phyloP scores from a whole-genome alignment of 305 asterid genomes.

The Fraxinus velutina region DNA sequence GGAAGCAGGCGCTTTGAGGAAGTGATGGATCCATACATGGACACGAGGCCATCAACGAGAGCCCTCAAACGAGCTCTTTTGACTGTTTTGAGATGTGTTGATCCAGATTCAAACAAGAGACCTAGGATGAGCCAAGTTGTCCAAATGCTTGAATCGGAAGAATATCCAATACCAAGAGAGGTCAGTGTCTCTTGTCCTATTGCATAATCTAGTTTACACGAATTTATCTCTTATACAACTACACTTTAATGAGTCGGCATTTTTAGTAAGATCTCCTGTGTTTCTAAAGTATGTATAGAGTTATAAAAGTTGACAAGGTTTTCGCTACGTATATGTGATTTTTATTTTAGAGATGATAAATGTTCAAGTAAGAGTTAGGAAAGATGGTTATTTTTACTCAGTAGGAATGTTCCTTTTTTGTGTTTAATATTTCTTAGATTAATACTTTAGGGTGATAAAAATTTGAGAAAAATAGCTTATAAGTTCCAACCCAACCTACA shows the following conservation, averaged over 20 bases:
- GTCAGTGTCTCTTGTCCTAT: slow-evolving; percentile 32
- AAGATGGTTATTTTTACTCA: neutral
- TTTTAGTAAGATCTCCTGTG: neutral
- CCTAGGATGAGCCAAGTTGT: slow-evolving; percentile 96
- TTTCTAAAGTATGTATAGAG: neutral
- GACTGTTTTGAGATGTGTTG: slow-evolving; percentile 95
- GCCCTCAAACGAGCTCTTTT: slow-evolving; percentile 84
- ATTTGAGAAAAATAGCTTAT: neutral
- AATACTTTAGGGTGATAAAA: neutral
- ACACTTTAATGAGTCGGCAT: neutral
- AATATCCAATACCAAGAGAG: slow-evolving; percentile 95
- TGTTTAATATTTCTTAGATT: neutral
- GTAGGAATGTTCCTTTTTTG: neutral
- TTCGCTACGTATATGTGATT: neutral
- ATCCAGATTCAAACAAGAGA: slow-evolving; percentile 94
- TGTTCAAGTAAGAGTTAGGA: neutral
- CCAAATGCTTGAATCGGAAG: slow-evolving; percentile 96
- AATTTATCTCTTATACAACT: neutral
- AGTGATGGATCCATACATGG: slow-evolving; percentile 87
- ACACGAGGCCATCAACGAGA: slow-evolving; percentile 74
- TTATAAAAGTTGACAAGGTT: neutral
- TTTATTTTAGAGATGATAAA: neutral
- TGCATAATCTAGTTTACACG: neutral
- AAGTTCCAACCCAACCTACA: neutral
- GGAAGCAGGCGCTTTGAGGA: slow-evolving; percentile 89